Evolutionary conservation across 306 rosid species (phyloP).

Genomic region (Cajanus cajan): DNA sequence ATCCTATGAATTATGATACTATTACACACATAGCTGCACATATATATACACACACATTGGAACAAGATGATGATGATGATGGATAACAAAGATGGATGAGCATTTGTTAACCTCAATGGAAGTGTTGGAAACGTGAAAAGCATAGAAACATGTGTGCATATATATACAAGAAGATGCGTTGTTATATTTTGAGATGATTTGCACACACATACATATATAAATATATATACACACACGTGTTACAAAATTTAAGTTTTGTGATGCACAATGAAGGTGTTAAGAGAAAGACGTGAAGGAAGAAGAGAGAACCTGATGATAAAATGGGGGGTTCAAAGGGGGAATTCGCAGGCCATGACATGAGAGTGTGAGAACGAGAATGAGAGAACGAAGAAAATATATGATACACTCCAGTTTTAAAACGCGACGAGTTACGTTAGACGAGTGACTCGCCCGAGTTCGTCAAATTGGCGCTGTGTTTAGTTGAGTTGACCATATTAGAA

Average conservation of each 20-base stretch:
- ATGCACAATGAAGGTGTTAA: slow-evolving; percentile 28
- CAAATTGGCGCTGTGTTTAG: background rate
- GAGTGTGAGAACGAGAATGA: too few relatives aligned
- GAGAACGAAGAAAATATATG: slow-evolving; percentile 21
- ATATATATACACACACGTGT: background rate
- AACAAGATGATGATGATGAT: slow-evolving; percentile 22
- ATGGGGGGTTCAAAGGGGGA: slow-evolving; percentile 31
- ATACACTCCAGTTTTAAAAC: slow-evolving; percentile 2
- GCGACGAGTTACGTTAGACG: slow-evolving; percentile 5
- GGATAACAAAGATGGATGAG: slow-evolving; percentile 25
- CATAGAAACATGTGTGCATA: slow-evolving; percentile 32
- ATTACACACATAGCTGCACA: background rate
- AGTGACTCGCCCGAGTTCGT: slow-evolving; percentile 32
- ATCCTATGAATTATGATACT: background rate
- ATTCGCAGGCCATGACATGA: slow-evolving; percentile 17
- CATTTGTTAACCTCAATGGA: slow-evolving; percentile 41
- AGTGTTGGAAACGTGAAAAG: slow-evolving; percentile 46
- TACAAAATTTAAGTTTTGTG: slow-evolving; percentile 12
- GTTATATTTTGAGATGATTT: slow-evolving; percentile 46
- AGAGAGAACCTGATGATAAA: slow-evolving; percentile 40
- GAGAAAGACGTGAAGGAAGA: background rate
- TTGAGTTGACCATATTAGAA: slow-evolving; percentile 22
- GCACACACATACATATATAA: background rate
- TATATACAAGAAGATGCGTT: slow-evolving; percentile 46
- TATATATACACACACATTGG: slow-evolving; percentile 15